Conservation (phyloP, 768 basidiomycete species). For the Tricholoma sp. region DNA sequence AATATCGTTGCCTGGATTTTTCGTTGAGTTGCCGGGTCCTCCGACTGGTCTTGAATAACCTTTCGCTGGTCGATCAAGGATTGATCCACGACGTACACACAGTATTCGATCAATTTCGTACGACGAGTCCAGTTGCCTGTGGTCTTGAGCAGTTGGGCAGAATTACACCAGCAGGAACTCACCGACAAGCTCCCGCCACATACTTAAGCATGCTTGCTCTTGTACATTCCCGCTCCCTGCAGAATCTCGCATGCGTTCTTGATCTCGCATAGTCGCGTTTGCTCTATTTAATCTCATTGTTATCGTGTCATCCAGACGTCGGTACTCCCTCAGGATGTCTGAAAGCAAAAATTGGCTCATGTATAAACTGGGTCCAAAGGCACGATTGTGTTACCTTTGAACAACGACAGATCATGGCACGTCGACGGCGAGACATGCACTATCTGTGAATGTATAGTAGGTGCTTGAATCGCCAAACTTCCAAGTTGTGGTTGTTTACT, state of each 20-base stretch:
- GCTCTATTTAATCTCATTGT: slow-evolving; percentile 79
- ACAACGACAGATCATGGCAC: slow-evolving; percentile 69
- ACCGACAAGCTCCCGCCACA: slow-evolving; percentile 82
- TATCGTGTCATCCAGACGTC: slow-evolving; percentile 74
- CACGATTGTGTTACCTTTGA: slow-evolving; percentile 51
- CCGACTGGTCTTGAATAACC: slow-evolving; percentile 35
- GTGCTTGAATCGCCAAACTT: slow-evolving; percentile 65
- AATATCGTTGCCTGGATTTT: slow-evolving; percentile 53
- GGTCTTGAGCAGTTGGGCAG: slow-evolving; percentile 9
- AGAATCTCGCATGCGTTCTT: slow-evolving; percentile 45
- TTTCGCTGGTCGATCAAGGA: slow-evolving; percentile 52
- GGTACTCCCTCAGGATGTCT: slow-evolving; percentile 82
- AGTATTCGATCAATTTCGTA: slow-evolving; percentile 71
- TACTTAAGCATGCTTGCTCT: slow-evolving; percentile 67
- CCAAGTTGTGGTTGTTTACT: slow-evolving; percentile 48
- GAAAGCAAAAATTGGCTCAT: slow-evolving; percentile 2
- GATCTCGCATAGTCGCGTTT: slow-evolving; percentile 69
- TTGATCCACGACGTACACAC: slow-evolving; percentile 63
- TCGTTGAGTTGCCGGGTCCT: slow-evolving; percentile 42
- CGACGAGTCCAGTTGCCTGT: slow-evolving; percentile 68
- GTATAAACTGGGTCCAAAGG: not conserved
- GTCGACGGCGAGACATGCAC: slow-evolving; percentile 72
- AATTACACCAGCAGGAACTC: slow-evolving; percentile 25
- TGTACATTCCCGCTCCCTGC: slow-evolving; percentile 47
- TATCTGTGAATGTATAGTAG: slow-evolving; percentile 49